phyloP scores from a whole-genome alignment of 257 asterid species.

The Solanum lycopersicoides region DNA sequence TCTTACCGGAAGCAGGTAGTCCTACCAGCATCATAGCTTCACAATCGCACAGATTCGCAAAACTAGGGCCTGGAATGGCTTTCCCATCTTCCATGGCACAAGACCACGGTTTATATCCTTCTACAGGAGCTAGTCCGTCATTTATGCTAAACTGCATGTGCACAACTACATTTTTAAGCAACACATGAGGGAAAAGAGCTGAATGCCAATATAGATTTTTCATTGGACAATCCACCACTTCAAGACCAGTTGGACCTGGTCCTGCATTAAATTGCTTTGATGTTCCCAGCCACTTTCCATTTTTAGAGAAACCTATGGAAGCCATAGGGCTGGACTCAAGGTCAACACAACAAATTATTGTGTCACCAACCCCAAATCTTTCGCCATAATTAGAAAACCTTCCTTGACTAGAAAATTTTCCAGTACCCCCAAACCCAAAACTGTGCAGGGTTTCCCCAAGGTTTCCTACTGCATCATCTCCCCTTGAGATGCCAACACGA shows the following conservation, averaged over 20 bases:
- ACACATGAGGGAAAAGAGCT: constrained; percentile 51
- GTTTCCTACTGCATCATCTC: constrained; percentile 36
- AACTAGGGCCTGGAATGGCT: constrained; percentile 27
- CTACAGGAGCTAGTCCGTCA: constrained; percentile 36
- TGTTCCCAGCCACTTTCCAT: constrained; percentile 46
- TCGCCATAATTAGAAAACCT: constrained; percentile 28
- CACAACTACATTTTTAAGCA: constrained; percentile 46
- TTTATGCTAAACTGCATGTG: constrained; percentile 38
- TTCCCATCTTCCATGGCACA: constrained; percentile 35
- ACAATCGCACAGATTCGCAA: constrained; percentile 25
- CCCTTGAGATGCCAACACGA: constrained; percentile 49
- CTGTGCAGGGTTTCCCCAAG: constrained; percentile 45
- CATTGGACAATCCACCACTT: constrained; percentile 21
- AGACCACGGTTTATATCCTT: constrained; percentile 51
- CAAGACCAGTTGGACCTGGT: constrained; percentile 31
- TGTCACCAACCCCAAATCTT: constrained; percentile 41
- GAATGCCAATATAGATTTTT: constrained; percentile 21
- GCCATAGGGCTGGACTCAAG: constrained; percentile 41
- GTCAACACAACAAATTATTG: constrained; percentile 40
- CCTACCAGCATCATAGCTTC: constrained; percentile 61
- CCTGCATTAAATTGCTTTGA: constrained; percentile 50
- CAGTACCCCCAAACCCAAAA: constrained; percentile 52
- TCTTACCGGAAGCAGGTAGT: constrained; percentile 59
- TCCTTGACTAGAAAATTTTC: constrained; percentile 36
- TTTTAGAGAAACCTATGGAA: constrained; percentile 44